Evolutionary conservation across 2,329 filamentous ascomycete genomes (phyloP).

Genomic region (Trichoderma afroharzianum): DNA sequence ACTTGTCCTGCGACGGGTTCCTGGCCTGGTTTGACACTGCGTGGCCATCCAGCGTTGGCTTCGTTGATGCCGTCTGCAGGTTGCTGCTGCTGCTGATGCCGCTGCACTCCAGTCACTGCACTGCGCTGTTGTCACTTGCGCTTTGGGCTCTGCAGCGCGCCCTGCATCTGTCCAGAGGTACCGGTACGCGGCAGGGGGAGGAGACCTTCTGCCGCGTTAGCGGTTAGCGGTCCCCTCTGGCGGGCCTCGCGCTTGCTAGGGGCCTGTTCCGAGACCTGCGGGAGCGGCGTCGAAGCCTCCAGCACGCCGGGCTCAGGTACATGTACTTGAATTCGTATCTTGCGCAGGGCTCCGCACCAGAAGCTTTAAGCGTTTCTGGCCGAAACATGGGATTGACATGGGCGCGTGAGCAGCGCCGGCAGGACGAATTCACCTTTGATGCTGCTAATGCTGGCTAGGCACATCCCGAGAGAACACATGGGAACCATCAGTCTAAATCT

Average conservation of each 20-base stretch:
- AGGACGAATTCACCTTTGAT: background rate
- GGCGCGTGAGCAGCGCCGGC: background rate
- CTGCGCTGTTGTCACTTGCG: slow-evolving; percentile 1
- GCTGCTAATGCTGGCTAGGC: background rate
- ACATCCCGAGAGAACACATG: background rate
- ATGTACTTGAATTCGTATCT: background rate
- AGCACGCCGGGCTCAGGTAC: background rate
- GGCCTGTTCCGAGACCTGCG: background rate
- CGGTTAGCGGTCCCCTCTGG: background rate
- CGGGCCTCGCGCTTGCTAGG: background rate
- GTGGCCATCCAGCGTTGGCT: background rate
- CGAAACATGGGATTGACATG: background rate
- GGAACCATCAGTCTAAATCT: background rate
- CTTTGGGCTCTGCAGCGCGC: slow-evolving; percentile 10
- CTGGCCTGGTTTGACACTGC: background rate
- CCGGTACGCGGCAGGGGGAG: background rate
- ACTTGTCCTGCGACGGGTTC: background rate
- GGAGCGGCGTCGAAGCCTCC: background rate
- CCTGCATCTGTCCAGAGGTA: background rate
- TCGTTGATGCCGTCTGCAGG: background rate
- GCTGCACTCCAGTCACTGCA: slow-evolving; percentile 8
- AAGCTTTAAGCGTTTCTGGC: background rate
- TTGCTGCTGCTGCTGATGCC: background rate
- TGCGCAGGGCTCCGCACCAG: background rate
- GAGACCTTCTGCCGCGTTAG: background rate